phyloP scores from a whole-genome alignment of 73 alveolate genomes.

The Uronychia binucleata region DNA sequence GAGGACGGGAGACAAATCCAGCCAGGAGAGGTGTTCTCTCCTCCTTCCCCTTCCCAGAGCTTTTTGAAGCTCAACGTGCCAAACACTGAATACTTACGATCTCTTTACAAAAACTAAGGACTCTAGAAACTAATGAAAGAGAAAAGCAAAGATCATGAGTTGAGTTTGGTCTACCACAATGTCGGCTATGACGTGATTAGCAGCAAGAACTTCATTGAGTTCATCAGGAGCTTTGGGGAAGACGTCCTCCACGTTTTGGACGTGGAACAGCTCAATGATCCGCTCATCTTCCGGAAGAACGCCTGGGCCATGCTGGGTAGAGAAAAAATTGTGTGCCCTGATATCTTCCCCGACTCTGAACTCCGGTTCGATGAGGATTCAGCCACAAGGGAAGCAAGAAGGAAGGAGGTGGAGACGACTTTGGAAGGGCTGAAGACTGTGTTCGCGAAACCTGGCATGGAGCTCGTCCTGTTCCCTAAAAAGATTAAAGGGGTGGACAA shows the following conservation, averaged over 20 bases:
- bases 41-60: constrained; percentile 35
- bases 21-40: not conserved
- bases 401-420: not conserved
- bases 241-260: constrained; percentile 35
- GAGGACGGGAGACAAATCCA: not conserved
- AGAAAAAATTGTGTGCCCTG: constrained; percentile 22
- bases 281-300: constrained; percentile 2
- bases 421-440: not conserved
- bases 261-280: constrained; percentile 19
- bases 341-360: constrained; percentile 18
- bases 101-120: constrained; percentile 3
- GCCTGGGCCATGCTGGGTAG: constrained; percentile 3
- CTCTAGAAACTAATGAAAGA: not conserved
- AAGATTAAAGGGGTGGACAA: constrained; percentile 6
- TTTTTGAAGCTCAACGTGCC: constrained; percentile 27
- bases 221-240: constrained; percentile 19
- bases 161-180: constrained; percentile 28
- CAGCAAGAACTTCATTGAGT: constrained; percentile 2
- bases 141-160: not conserved
- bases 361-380: not conserved
- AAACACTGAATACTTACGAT: not conserved
- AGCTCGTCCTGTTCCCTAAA: constrained; percentile 10
- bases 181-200: constrained; percentile 14
- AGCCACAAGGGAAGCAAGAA: not conserved
- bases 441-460: constrained; percentile 9